A percentile compares a stretch with the other conserved stretches of the same genome.
Conservation (phyloP, 2,329 filamentous ascomycete genomes). For the Trichoderma sp. region DNA sequence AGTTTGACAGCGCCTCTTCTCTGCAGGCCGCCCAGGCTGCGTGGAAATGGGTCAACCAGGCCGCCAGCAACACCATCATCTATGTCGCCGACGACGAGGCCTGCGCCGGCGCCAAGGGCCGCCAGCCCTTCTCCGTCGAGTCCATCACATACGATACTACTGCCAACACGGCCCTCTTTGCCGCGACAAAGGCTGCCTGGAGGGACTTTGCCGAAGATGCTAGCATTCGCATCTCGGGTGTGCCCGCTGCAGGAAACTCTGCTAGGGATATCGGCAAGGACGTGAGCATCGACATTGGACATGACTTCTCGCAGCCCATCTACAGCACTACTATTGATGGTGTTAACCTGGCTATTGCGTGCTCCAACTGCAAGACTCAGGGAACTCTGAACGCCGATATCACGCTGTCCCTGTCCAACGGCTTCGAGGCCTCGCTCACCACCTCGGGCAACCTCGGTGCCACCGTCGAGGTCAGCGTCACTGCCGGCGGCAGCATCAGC, state of each 20-base stretch:
- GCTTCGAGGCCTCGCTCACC: slow-evolving; percentile 5
- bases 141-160: slow-evolving; percentile 5
- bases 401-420: slow-evolving; percentile 4
- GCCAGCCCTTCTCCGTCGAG: slow-evolving; percentile 17
- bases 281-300: not conserved
- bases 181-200: not conserved
- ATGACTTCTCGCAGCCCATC: slow-evolving; percentile 11
- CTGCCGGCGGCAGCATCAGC: not conserved
- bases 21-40: slow-evolving; percentile 6
- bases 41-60: slow-evolving; percentile 18
- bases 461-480: slow-evolving; percentile 1
- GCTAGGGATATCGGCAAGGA: not conserved
- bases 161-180: not conserved
- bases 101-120: slow-evolving; percentile 12
- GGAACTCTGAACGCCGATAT: slow-evolving; percentile 9
- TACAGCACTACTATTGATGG: slow-evolving; percentile 1
- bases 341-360: not conserved
- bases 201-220: slow-evolving; percentile 10
- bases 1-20: not conserved
- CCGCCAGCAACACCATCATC: slow-evolving; percentile 5
- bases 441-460: slow-evolving; percentile 13
- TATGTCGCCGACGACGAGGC: slow-evolving; percentile 12
- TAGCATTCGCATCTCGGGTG: slow-evolving; percentile 6
- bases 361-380: slow-evolving; percentile 15
- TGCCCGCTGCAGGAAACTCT: not conserved